These are phyloP conservation scores for Aureobasidium namibiae DNA, from an alignment of 2,329 filamentous ascomycete species.

Conservation along the genomic window DNA sequence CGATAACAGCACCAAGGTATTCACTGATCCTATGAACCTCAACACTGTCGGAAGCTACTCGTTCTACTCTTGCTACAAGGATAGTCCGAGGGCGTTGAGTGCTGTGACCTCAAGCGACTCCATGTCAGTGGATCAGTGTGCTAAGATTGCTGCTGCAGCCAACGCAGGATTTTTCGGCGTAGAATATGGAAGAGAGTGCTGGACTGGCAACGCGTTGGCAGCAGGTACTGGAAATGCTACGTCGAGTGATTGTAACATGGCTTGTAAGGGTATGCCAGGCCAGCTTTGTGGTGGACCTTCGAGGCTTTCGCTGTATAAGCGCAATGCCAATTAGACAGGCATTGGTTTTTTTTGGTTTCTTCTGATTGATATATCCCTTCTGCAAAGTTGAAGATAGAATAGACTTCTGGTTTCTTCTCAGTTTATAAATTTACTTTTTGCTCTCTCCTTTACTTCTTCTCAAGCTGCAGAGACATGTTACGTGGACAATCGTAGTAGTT, in stretches of 20 bases:
- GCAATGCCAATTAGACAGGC: background rate
- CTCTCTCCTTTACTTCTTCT: too few relatives aligned
- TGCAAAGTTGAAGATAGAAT: too few relatives aligned
- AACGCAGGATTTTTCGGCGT: conserved; percentile 25
- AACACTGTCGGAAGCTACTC: background rate
- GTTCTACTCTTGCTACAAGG: background rate
- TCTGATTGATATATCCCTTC: too few relatives aligned
- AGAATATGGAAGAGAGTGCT: conserved; percentile 33
- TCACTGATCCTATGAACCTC: background rate
- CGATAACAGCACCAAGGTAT: background rate
- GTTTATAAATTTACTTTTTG: too few relatives aligned
- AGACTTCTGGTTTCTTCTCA: too few relatives aligned
- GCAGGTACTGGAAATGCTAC: background rate
- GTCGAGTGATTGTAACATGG: conserved; percentile 19
- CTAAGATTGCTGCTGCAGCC: conserved; percentile 22
- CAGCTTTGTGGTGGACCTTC: conserved; percentile 22
- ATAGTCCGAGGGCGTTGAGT: background rate
- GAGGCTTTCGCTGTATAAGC: conserved; percentile 19
- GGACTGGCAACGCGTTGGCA: conserved; percentile 12
- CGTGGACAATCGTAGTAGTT: too few relatives aligned
- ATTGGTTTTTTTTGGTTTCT: background rate
- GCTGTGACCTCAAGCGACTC: conserved; percentile 14
- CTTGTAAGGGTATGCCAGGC: conserved; percentile 20
- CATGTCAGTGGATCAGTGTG: conserved; percentile 34
- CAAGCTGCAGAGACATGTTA: too few relatives aligned